Evolutionary conservation across 164 flowering plant genomes (phyloP), one percentile per base, ranked within the genome.

Genomic region (Tetrastigma voinierianum): DNA sequence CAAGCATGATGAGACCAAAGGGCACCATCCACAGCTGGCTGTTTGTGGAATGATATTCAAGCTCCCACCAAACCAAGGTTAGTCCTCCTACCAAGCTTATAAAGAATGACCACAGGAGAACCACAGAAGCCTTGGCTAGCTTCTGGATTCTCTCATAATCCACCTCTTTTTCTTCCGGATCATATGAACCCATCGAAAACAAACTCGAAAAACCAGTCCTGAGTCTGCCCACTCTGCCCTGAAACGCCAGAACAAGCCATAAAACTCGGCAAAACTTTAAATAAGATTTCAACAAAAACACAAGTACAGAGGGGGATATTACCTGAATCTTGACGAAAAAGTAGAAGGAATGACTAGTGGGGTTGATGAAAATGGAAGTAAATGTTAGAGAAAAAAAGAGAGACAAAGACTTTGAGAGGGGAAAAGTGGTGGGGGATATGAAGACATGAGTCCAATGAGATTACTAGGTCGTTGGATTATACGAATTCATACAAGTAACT

Each of bases 21-120:
- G 96, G n/a, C n/a, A 90, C 92, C 89, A 90, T 90, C 96, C 96
- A 90, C 12, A 65, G 83, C 70, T 83, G 81, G 51, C 70, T 61
- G 21, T 83, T 69, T 0, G 70, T 64, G 7, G 70, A n/a, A n/a
- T n/a, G n/a, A 53, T 67, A 78, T 49, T 72, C 17, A 10, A 70
- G 7, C 3, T 64, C 67, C 96, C 92, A 90, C 75, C 77, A 84
- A 0, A 70, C 68, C 75, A 90, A 62, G 1, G 77, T 5, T 23
- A 80, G 12, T 6, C 72, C 88, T 16, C 96, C 92, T n/a, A n/a
- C 20, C 54, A 80, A 13, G 72, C 86, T 73, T 54, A 72, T 64
- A 66, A 82, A 9, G 43, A 85, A 44, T 9, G 79, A 81, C 58
- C 68, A 78, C 16, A 79, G 65, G 24, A 71, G 78, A 13, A 51